phyloP scores from a whole-genome alignment of 108 stramenopile species.

The Aureococcus anophagefferens region DNA sequence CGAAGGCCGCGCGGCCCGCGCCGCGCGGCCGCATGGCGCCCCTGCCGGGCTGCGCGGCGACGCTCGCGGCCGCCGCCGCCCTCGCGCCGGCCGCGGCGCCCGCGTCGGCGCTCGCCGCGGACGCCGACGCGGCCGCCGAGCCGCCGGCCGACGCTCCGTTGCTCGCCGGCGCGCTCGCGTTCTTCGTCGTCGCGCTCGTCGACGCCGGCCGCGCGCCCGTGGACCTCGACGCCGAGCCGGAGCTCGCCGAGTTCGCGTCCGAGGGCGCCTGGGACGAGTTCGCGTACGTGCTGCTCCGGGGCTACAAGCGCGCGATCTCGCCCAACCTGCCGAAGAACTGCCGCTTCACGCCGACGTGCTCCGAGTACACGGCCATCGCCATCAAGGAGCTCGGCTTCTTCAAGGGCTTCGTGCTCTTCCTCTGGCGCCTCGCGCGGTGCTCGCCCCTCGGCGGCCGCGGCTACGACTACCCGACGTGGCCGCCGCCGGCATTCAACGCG shows the following conservation, averaged over 20 bases:
- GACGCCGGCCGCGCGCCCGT: not conserved
- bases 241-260: not conserved
- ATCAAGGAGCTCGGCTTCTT: constrained; percentile 64
- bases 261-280: not conserved
- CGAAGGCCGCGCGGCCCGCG: too few relatives aligned
- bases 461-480: constrained; percentile 77
- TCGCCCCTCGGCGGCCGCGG: constrained; percentile 72
- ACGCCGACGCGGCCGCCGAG: too few relatives aligned
- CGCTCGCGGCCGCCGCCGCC: too few relatives aligned
- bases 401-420: constrained; percentile 60
- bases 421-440: constrained; percentile 70
- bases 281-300: constrained; percentile 26
- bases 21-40: too few relatives aligned
- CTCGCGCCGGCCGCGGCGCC: too few relatives aligned
- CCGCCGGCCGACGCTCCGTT: not conserved
- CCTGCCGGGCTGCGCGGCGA: too few relatives aligned
- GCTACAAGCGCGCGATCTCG: constrained; percentile 70
- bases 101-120: too few relatives aligned
- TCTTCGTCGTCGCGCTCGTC: not conserved
- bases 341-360: constrained; percentile 75
- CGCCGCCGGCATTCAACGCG: constrained; percentile 51
- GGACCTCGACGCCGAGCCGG: not conserved
- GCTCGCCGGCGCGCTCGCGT: not conserved
- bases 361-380: constrained; percentile 71
- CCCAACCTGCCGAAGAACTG: constrained; percentile 74